A percentile compares a stretch with the other conserved stretches of the same genome.
Conservation (phyloP, 371 early-diverging fungal genomes). For the Mortierella sp. region DNA sequence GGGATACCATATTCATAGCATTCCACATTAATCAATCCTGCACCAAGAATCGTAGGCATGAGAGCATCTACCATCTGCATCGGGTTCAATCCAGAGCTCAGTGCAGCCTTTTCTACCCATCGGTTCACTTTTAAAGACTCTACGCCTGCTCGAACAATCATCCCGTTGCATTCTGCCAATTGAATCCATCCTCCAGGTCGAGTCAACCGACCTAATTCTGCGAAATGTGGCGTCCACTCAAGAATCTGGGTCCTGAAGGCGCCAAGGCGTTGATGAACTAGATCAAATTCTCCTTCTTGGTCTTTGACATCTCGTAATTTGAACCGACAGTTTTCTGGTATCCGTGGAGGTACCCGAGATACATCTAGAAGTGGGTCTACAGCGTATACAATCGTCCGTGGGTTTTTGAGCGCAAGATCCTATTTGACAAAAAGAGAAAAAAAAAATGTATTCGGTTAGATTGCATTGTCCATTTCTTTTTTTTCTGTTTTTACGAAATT, state of each 20-base stretch:
- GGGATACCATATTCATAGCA: slow-evolving; percentile 53
- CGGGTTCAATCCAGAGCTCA: slow-evolving; percentile 48
- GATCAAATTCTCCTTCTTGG: slow-evolving; percentile 50
- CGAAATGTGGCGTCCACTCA: slow-evolving; percentile 54
- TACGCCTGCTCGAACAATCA: slow-evolving; percentile 33
- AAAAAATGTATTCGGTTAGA: not conserved
- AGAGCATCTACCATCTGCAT: slow-evolving; percentile 44
- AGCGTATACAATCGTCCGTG: slow-evolving; percentile 44
- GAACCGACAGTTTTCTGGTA: slow-evolving; percentile 45
- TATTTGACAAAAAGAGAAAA: no score
- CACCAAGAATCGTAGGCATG: slow-evolving; percentile 47
- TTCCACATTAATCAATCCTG: slow-evolving; percentile 51
- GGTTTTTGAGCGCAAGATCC: slow-evolving; percentile 47
- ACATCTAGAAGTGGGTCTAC: slow-evolving; percentile 29
- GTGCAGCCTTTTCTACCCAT: slow-evolving; percentile 49
- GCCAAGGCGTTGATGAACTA: slow-evolving; percentile 45
- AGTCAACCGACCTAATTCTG: slow-evolving; percentile 40
- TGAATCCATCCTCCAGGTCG: slow-evolving; percentile 53
- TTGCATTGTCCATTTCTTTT: not conserved
- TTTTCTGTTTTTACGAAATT: no score
- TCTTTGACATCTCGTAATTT: slow-evolving; percentile 35
- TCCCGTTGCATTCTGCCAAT: slow-evolving; percentile 45
- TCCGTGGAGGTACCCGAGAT: slow-evolving; percentile 8
- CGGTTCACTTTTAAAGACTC: slow-evolving; percentile 46
- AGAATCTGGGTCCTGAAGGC: slow-evolving; percentile 41